Evolutionary conservation across 495 filamentous ascomycete genomes (phyloP).

Genomic region (Immersiella caudata): DNA sequence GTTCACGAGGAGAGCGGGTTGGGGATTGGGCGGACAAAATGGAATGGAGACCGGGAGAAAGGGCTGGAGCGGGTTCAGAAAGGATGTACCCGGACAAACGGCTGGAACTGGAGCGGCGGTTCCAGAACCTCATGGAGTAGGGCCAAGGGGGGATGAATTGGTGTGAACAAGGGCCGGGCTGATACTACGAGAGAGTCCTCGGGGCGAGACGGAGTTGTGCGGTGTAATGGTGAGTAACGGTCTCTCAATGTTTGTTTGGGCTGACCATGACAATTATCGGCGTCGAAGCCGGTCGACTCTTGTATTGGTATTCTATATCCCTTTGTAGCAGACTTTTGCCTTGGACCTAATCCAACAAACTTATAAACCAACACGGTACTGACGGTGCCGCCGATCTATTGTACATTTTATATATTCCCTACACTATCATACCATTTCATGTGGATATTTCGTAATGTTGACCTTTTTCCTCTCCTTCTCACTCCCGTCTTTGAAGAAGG

Average conservation of each 20-base stretch:
- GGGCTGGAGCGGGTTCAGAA: background rate
- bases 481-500: background rate
- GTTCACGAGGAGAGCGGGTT: conserved; percentile 14
- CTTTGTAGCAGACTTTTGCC: background rate
- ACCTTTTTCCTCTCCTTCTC: conserved; percentile 18
- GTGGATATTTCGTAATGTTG: conserved; percentile 15
- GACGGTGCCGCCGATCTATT: background rate
- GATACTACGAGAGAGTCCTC: too few species aligned
- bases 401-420: background rate
- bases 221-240: background rate
- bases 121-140: background rate
- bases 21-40: background rate
- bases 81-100: background rate
- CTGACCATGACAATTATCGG: too few species aligned
- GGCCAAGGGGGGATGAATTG: background rate
- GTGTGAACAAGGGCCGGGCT: background rate
- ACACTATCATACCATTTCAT: conserved; percentile 19
- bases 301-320: background rate
- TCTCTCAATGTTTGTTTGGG: background rate
- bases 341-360: background rate
- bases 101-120: background rate
- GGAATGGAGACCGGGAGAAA: background rate
- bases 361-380: background rate
- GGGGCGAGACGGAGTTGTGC: too few species aligned
- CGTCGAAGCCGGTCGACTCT: background rate